A percentile compares a stretch with the other conserved stretches of the same genome.
Conservation (phyloP, 768 basidiomycete species). For the Tremella fuciformis region DNA sequence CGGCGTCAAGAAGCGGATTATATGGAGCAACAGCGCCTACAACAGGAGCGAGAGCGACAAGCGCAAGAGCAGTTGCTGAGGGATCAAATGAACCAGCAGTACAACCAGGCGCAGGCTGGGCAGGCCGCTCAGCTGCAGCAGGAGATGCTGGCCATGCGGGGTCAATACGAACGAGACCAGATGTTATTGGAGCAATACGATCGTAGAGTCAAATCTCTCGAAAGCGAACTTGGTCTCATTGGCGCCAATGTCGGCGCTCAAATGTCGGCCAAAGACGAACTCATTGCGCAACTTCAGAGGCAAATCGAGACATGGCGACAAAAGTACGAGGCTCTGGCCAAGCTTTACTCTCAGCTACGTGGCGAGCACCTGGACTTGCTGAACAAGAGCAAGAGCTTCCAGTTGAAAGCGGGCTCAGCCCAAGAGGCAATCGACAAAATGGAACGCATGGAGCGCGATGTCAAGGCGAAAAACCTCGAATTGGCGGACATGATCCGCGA, state of each 20-base stretch:
- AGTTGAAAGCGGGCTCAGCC: slow-evolving; percentile 95
- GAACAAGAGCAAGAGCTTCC: slow-evolving; percentile 93
- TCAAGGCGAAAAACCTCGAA: slow-evolving; percentile 98
- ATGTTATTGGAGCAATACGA: slow-evolving; percentile 97
- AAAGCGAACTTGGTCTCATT: slow-evolving; percentile 77
- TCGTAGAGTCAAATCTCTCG: slow-evolving; percentile 88
- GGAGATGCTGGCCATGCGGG: slow-evolving; percentile 85
- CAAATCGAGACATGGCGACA: slow-evolving; percentile 96
- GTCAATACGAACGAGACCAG: slow-evolving; percentile 97
- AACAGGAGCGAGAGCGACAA: slow-evolving; percentile 78
- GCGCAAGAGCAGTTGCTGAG: slow-evolving; percentile 77
- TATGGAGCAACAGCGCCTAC: slow-evolving; percentile 78
- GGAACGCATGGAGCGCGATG: slow-evolving; percentile 97
- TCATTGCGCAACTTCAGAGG: slow-evolving; percentile 92
- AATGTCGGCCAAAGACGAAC: slow-evolving; percentile 84
- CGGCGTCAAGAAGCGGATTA: slow-evolving; percentile 80
- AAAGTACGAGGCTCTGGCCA: slow-evolving; percentile 97
- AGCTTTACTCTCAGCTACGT: slow-evolving; percentile 95
- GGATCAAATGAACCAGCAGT: slow-evolving; percentile 63
- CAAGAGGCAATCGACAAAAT: slow-evolving; percentile 97
- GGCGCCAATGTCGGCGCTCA: slow-evolving; percentile 76
- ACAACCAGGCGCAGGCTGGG: slow-evolving; percentile 64
- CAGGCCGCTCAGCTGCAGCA: slow-evolving; percentile 81
- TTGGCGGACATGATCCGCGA: slow-evolving; percentile 98
- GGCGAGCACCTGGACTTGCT: slow-evolving; percentile 97